Base-by-base conservation (phyloP, 805 yeast genomes). In the Wickerhamomyces queroliae region DNA sequence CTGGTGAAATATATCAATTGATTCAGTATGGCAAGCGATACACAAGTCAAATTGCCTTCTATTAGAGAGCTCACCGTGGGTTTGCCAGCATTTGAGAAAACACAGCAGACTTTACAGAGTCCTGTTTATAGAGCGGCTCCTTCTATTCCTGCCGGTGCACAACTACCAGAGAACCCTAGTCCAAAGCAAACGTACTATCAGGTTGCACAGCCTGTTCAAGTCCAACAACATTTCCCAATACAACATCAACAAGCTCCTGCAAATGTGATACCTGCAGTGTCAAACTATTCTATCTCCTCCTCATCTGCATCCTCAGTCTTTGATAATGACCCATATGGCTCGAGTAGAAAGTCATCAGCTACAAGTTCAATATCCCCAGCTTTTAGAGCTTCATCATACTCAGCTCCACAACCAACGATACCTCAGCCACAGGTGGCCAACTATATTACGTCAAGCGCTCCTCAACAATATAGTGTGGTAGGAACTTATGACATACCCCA, bases 201-300 rank as follows among this genome's bases (percentile, higher is more conserved):
- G 17, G 18, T n/a, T 27, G 16, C 22, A 15, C 39, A 45, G 31
- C 39, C 49, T 41, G 37, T 29, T 33, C 41, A 33, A 19, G 46
- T 41, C 35, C 52, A 42, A 24, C 50, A 46, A 28, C 60, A 52
- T 10, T 31, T 10, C 19, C 39, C 31, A 25, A 19, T 6, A 6
- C 37, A 27, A 19, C 18, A 40, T 21, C 52, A 46, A 37, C 24
- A 25, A n/a, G 10, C 32, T 15, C 37, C 19, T 11, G 33, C 32
- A 15, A 16, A n/a, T 25, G n/a, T 21, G 11, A 4, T 31, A 21
- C 18, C 26, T 15, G 6, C 28, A 22, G 12, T 12, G 15, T 28
- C 31, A 28, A 28, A 17, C 10, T 16, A 18, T 8, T 28, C 31
- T 7, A 28, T 28, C 15, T 28, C 28, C 13, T 25, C 28, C 13